phyloP scores from a whole-genome alignment of 1,139 yeast species.

The Tardiomyces digboiensis region DNA sequence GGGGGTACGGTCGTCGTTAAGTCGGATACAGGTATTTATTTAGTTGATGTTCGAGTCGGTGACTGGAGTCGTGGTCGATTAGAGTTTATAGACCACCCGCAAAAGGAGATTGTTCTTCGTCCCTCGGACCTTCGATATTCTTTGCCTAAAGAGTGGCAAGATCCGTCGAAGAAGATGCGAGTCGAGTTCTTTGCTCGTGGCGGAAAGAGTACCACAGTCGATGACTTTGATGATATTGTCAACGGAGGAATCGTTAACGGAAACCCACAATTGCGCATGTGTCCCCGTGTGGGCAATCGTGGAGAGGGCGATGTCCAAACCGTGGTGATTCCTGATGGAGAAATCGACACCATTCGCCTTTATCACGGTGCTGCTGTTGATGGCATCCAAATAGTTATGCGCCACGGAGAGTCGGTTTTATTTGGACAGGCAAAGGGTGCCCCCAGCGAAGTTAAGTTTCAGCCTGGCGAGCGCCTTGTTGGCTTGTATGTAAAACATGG shows the following conservation, averaged over 20 bases:
- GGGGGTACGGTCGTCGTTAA: constrained; percentile 44
- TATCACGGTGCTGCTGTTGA: constrained; percentile 34
- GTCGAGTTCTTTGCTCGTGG: constrained; percentile 36
- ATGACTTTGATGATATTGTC: constrained; percentile 17
- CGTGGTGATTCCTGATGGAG: constrained; percentile 18
- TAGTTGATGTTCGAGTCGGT: constrained; percentile 54
- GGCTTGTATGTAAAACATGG: constrained; percentile 66
- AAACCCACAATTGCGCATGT: background rate
- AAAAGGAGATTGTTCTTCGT: constrained; percentile 39
- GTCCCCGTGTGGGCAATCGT: background rate
- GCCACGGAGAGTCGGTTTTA: constrained; percentile 23
- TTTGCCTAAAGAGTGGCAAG: constrained; percentile 34
- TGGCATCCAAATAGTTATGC: constrained; percentile 44
- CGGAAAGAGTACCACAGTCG: constrained; percentile 21
- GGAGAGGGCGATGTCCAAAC: constrained; percentile 13
- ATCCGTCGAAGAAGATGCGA: constrained; percentile 20
- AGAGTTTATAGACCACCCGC: constrained; percentile 58
- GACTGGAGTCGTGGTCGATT: constrained; percentile 57
- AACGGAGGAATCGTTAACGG: constrained; percentile 3
- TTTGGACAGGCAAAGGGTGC: constrained; percentile 57
- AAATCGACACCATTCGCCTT: background rate
- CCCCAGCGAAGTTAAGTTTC: constrained; percentile 47
- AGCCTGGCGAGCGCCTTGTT: constrained; percentile 46
- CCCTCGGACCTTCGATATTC: constrained; percentile 36
- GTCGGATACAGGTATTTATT: constrained; percentile 51